Conservation (phyloP, 306 rosid genomes). For the Cucumis hystrix region DNA sequence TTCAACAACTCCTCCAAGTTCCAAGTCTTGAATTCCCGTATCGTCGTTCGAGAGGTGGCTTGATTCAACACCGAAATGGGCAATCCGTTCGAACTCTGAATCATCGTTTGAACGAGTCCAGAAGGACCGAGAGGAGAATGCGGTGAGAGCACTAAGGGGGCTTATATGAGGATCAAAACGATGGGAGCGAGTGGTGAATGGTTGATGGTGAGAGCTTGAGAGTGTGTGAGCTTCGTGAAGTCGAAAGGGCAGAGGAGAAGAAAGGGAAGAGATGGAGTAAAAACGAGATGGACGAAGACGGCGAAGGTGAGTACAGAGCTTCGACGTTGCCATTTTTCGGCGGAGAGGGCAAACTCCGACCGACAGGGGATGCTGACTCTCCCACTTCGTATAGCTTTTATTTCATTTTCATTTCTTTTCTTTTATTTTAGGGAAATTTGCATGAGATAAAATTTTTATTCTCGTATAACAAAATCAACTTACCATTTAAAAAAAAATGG, state of each 20-base stretch:
- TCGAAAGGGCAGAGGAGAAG: slow-evolving; percentile 12
- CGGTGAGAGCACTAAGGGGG: slow-evolving; percentile 12
- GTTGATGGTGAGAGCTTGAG: slow-evolving; percentile 10
- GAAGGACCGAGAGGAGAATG: slow-evolving; percentile 32
- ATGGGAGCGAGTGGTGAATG: slow-evolving; percentile 2
- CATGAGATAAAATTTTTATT: too few species aligned
- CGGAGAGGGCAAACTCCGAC: neutral
- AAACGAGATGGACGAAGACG: slow-evolving; percentile 23
- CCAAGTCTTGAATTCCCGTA: slow-evolving; percentile 16
- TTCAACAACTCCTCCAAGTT: slow-evolving; percentile 3
- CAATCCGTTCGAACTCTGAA: slow-evolving; percentile 13
- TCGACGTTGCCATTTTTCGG: slow-evolving; percentile 39
- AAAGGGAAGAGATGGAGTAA: slow-evolving; percentile 2
- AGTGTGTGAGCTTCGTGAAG: slow-evolving; percentile 13
- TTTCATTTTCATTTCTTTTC: too few species aligned
- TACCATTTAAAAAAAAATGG: too few species aligned
- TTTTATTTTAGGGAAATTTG: too few species aligned
- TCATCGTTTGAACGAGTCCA: slow-evolving; percentile 32
- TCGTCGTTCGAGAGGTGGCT: slow-evolving; percentile 7
- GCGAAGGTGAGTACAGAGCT: slow-evolving; percentile 26
- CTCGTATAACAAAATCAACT: too few species aligned
- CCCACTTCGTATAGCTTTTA: too few species aligned
- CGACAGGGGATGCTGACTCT: neutral
- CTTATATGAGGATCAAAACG: neutral
- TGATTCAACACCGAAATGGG: neutral